Percentiles rank a stretch among this genome's conserved stretches.
Conservation (phyloP, 257 asterid genomes). For the Nicotiana tabacum region DNA sequence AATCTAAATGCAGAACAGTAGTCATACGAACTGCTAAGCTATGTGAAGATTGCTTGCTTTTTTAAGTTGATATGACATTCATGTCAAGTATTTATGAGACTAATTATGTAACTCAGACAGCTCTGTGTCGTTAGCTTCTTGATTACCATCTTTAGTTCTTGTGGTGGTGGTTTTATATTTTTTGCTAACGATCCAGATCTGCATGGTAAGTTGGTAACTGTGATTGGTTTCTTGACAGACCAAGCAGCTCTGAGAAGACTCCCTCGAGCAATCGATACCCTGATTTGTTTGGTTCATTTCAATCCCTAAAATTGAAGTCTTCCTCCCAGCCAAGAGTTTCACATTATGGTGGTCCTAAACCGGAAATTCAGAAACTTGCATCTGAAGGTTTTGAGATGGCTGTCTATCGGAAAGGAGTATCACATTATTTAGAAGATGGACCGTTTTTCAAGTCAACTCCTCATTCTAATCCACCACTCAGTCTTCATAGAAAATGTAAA, state of each 20-base stretch:
- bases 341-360: slow-evolving; percentile 45
- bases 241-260: slow-evolving; percentile 49
- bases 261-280: slow-evolving; percentile 44
- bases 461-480: slow-evolving; percentile 35
- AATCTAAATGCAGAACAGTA: not conserved
- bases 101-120: not conserved
- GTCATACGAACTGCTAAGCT: not conserved
- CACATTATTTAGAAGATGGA: slow-evolving; percentile 49
- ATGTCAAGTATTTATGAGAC: not conserved
- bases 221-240: slow-evolving; percentile 42
- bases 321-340: slow-evolving; percentile 47
- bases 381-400: slow-evolving; percentile 66
- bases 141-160: not conserved
- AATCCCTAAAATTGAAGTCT: slow-evolving; percentile 57
- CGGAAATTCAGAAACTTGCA: slow-evolving; percentile 29
- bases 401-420: slow-evolving; percentile 38
- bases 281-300: slow-evolving; percentile 66
- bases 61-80: not conserved
- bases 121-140: not conserved
- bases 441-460: slow-evolving; percentile 29
- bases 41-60: not conserved
- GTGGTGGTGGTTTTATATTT: not conserved
- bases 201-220: slow-evolving; percentile 4
- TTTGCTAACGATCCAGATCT: not conserved
- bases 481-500: slow-evolving; percentile 57